Base-by-base conservation (phyloP, 805 yeast species). In the Tetrapisispora iriomotensis region DNA sequence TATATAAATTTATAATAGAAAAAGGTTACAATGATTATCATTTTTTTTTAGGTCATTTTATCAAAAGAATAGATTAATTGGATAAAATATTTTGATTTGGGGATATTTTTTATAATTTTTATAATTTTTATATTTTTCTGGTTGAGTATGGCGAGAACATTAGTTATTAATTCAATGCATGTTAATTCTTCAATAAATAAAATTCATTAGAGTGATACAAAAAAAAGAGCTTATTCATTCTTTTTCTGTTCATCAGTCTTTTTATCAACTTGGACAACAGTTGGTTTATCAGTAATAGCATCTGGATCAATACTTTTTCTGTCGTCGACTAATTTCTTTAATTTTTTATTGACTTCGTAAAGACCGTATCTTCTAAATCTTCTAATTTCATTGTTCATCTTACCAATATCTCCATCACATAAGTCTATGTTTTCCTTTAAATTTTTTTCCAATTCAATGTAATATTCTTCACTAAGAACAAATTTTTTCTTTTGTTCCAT, bases 341-440 rank as follows among this genome's bases (percentile, higher is more conserved):
- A 28, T 34, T 55, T 54, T n/a, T 53, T 74, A 43, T 68, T 64
- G 9, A 74, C 61, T 38, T 70, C 68, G 46, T 71, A 62, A 32
- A 82, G 74, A 29, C 94, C 92, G 48, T 57, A 77, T 46, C 72
- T 70, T 67, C 90, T 77, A 60, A 74, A 81, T 44, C 74, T 70
- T 58, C 75, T 81, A 51, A 81, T 72, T 41, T 52, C 53, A 27
- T 56, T 56, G 43, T 49, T 62, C 54, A 50, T 61, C 33, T 49
- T 39, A 24, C 68, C 74, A 45, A 64, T 56, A 36, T 62, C 61
- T 21, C 61, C 53, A 17, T 56, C 51, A 26, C 62, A 60, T 10
- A 62, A 51, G 43, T 56, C 64, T 52, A 45, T 47, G 43, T 49
- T 60, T 48, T 37, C 60, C 46, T 59, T 74, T 68, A 62, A 74